Conservation (phyloP, 129 eudicot species). For the Chrysanthemum lavandulifolium region DNA sequence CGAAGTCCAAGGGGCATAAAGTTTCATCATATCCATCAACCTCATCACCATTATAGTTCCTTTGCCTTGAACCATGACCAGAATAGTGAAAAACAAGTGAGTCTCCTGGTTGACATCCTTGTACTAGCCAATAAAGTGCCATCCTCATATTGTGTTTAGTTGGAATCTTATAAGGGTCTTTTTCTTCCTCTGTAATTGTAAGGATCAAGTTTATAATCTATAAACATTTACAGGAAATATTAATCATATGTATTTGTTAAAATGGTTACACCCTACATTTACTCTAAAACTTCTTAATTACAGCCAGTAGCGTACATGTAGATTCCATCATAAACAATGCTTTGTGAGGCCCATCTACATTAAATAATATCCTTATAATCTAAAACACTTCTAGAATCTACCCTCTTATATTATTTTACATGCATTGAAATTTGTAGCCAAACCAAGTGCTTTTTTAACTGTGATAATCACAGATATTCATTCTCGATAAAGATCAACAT, state of each 20-base stretch:
- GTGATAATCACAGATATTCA: too few species aligned
- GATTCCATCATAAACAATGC: too few species aligned
- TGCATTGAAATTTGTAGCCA: too few species aligned
- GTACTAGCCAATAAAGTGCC: slow-evolving; percentile 62
- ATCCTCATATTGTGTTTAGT: slow-evolving; percentile 42
- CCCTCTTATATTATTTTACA: too few species aligned
- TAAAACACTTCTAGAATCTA: too few species aligned
- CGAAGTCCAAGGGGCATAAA: slow-evolving; percentile 57
- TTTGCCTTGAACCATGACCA: slow-evolving; percentile 59
- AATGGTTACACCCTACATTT: too few species aligned
- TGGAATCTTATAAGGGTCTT: slow-evolving; percentile 39
- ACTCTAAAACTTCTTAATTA: neutral
- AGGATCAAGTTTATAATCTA: neutral
- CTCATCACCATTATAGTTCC: slow-evolving; percentile 50
- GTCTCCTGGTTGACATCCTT: slow-evolving; percentile 61
- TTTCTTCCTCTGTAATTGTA: slow-evolving; percentile 43
- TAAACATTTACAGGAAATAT: neutral
- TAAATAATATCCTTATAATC: too few species aligned
- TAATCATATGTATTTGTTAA: too few species aligned
- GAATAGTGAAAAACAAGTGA: slow-evolving; percentile 66
- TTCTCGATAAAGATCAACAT: too few species aligned
- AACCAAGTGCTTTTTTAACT: too few species aligned
- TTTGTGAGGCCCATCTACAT: too few species aligned
- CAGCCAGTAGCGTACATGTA: neutral
- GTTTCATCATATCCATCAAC: slow-evolving; percentile 65